phyloP scores from a whole-genome alignment of 148 eudicot species.

The Cornus suecica region DNA sequence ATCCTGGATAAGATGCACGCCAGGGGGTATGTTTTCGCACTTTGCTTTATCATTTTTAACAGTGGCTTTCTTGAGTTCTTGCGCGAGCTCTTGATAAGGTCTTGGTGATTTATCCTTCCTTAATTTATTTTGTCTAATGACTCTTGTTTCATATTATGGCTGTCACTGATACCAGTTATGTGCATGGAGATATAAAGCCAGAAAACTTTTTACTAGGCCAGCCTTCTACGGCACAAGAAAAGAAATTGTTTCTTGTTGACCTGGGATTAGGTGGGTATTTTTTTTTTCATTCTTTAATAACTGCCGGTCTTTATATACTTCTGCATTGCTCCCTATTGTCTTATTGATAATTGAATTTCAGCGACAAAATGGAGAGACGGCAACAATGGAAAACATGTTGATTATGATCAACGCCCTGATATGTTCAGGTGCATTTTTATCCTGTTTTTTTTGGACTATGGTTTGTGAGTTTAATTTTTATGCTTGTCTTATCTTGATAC shows the following conservation, averaged over 20 bases:
- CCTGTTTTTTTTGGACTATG: slow-evolving; percentile 10
- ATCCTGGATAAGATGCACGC: slow-evolving; percentile 85
- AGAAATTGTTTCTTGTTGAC: slow-evolving; percentile 86
- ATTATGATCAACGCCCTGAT: slow-evolving; percentile 92
- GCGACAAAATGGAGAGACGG: slow-evolving; percentile 87
- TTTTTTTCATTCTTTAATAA: neutral
- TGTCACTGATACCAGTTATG: slow-evolving; percentile 50
- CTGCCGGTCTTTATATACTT: neutral
- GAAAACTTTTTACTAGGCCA: slow-evolving; percentile 91
- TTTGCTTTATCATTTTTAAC: neutral
- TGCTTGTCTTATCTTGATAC: slow-evolving; percentile 1
- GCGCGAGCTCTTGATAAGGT: neutral
- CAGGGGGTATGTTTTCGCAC: slow-evolving; percentile 52
- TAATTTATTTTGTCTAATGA: neutral
- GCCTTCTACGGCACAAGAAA: slow-evolving; percentile 74
- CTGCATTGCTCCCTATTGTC: slow-evolving; percentile 5
- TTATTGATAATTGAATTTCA: slow-evolving; percentile 29
- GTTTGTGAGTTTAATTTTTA: neutral
- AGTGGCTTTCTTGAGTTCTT: neutral
- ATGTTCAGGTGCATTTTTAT: slow-evolving; percentile 64
- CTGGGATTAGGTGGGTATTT: slow-evolving; percentile 68
- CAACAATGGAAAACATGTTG: slow-evolving; percentile 65
- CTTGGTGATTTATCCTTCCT: neutral
- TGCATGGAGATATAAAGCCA: slow-evolving; percentile 92
- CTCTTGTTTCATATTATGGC: slow-evolving; percentile 9